A percentile compares a stretch with the other conserved stretches of the same genome.
Evolutionary conservation across 2,329 filamentous ascomycete genomes (phyloP).

Genomic region (Tolypocladium ovalisporum): DNA sequence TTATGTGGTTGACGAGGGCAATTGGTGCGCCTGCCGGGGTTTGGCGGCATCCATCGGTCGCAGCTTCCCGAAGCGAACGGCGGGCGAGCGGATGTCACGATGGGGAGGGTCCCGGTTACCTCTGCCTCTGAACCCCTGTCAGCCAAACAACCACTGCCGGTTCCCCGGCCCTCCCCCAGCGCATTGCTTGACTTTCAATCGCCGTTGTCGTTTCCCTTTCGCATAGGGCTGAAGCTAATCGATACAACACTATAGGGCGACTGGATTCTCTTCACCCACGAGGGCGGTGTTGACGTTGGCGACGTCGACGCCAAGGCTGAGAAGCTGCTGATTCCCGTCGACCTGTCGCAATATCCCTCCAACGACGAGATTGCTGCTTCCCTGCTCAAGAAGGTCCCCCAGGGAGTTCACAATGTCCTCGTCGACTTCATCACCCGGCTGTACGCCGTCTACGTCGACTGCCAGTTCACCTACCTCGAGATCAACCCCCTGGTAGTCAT

Average conservation of each 20-base stretch:
- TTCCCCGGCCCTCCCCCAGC: neutral
- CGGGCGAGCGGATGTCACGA: constrained; percentile 28
- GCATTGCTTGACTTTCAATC: neutral
- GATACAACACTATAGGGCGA: constrained; percentile 57
- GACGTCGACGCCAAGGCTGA: constrained; percentile 98
- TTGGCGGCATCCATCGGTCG: constrained; percentile 1
- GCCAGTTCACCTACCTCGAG: constrained; percentile 99
- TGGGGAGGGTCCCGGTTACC: constrained; percentile 13
- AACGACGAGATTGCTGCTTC: constrained; percentile 83
- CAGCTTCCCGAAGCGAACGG: neutral
- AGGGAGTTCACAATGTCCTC: constrained; percentile 94
- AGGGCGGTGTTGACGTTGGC: constrained; percentile 98
- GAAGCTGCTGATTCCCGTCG: constrained; percentile 95
- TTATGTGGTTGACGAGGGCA: constrained; percentile 4
- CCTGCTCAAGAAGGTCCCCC: constrained; percentile 85
- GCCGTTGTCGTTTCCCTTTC: neutral
- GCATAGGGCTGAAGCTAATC: constrained; percentile 10
- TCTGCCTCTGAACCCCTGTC: constrained; percentile 1
- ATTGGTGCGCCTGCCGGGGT: constrained; percentile 1
- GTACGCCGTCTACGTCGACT: constrained; percentile 98
- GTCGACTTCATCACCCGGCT: constrained; percentile 98
- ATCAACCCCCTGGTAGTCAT: constrained; percentile 99
- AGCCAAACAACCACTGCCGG: neutral
- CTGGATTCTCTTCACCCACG: constrained; percentile 99
- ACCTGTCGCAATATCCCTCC: constrained; percentile 87